Percentiles rank a stretch among this genome's conserved stretches.
These are phyloP conservation scores for Trichoderma sp. DNA, from an alignment of 2,329 filamentous ascomycete genomes.

Conservation along the genomic window DNA sequence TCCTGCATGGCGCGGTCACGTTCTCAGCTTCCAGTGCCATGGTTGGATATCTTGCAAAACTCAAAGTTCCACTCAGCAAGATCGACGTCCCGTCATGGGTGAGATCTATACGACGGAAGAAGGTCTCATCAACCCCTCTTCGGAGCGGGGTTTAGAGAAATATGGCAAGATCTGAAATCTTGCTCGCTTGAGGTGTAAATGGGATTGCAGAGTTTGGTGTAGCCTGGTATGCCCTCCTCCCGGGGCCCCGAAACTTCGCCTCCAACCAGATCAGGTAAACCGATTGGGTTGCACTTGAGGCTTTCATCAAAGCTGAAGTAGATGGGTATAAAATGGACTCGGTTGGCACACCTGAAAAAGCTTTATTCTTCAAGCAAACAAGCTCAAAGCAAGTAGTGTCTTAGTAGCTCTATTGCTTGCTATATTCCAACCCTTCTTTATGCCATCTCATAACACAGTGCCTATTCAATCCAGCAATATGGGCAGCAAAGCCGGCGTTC, in stretches of 20 bases:
- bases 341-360: neutral
- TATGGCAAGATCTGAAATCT: neutral
- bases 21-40: neutral
- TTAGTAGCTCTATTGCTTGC: neutral
- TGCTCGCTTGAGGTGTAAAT: neutral
- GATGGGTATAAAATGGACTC: neutral
- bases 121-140: neutral
- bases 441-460: neutral
- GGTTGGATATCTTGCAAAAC: neutral
- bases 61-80: slow-evolving; percentile 15
- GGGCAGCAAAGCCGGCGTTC: neutral
- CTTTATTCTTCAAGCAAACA: neutral
- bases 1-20: neutral
- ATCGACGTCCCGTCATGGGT: neutral
- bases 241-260: neutral
- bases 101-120: neutral
- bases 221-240: neutral
- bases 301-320: neutral
- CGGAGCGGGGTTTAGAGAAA: neutral
- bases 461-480: neutral
- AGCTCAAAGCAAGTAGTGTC: neutral
- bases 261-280: neutral
- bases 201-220: neutral
- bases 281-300: neutral
- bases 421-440: neutral